Evolutionary conservation across 1,284 basidiomycete genomes (phyloP).

Genomic region (Sutorius eximius): DNA sequence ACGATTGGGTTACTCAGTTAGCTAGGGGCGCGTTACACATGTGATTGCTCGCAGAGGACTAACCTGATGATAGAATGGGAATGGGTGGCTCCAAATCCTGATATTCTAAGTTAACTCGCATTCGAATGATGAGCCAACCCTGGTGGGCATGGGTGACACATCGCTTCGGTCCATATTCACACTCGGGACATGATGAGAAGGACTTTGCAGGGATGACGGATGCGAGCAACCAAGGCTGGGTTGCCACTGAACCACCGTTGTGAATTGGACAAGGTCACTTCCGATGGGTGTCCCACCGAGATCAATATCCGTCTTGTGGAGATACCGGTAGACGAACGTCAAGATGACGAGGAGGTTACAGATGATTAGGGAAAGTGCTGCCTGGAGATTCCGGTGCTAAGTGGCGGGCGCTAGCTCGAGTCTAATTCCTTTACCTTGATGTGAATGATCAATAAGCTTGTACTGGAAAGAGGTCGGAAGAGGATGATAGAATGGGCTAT

Average conservation of each 20-base stretch:
- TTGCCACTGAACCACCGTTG: conserved; percentile 4
- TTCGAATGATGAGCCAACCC: neutral
- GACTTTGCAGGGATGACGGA: neutral
- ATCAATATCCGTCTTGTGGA: conserved; percentile 12
- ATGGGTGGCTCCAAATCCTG: neutral
- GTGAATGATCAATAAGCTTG: conserved; percentile 9
- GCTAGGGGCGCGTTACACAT: neutral
- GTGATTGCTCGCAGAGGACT: neutral
- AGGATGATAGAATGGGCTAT: conserved; percentile 12
- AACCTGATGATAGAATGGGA: neutral
- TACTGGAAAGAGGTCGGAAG: neutral
- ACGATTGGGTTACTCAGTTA: neutral
- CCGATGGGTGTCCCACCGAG: neutral
- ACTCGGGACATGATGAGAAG: neutral
- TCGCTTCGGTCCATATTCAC: neutral
- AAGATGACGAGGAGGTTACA: conserved; percentile 24
- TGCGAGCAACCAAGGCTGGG: neutral
- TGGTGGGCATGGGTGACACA: neutral
- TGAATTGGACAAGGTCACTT: conserved; percentile 11
- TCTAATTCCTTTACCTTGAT: conserved; percentile 17
- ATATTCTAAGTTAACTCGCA: neutral
- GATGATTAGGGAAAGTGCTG: conserved; percentile 18
- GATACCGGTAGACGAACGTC: conserved; percentile 11
- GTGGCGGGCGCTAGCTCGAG: neutral
- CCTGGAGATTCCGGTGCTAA: conserved; percentile 3